Conservation (phyloP, 768 basidiomycete genomes). For the Chalciporus pseudorubinellus region DNA sequence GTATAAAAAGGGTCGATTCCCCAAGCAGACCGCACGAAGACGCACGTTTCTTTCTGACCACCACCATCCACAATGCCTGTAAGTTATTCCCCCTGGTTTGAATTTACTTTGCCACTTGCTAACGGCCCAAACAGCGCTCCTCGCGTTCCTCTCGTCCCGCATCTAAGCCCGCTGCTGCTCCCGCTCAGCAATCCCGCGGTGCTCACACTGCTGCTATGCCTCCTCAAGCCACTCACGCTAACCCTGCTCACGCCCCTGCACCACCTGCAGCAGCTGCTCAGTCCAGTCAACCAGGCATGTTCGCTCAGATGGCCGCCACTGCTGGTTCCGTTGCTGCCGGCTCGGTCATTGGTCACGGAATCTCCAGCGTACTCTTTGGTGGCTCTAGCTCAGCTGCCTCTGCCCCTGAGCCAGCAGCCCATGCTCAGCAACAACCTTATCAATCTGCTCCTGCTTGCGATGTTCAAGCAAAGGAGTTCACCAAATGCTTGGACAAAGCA, state of each 20-base stretch:
- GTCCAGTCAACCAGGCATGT: constrained; percentile 62
- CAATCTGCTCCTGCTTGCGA: constrained; percentile 56
- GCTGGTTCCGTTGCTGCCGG: constrained; percentile 89
- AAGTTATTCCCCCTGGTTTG: constrained; percentile 21
- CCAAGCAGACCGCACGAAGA: background rate
- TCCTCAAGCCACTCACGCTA: constrained; percentile 39
- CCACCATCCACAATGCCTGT: constrained; percentile 46
- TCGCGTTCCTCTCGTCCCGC: constrained; percentile 71
- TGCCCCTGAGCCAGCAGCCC: constrained; percentile 47
- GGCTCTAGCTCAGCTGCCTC: constrained; percentile 47
- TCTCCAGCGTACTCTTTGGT: constrained; percentile 88
- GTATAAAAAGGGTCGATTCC: constrained; percentile 26
- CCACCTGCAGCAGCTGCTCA: constrained; percentile 38
- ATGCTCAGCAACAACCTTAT: constrained; percentile 48
- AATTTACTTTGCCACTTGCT: background rate
- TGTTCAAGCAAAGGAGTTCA: constrained; percentile 84
- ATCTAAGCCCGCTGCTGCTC: constrained; percentile 50
- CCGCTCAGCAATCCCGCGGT: constrained; percentile 43
- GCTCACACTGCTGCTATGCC: constrained; percentile 52
- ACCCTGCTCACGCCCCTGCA: constrained; percentile 42
- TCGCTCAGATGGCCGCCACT: constrained; percentile 85
- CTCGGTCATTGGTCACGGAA: constrained; percentile 85
- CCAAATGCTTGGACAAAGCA: constrained; percentile 79
- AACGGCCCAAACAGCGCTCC: constrained; percentile 51
- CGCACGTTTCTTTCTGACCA: constrained; percentile 17